Base-by-base conservation (phyloP, 768 basidiomycete genomes). In the Boletus fagicola region DNA sequence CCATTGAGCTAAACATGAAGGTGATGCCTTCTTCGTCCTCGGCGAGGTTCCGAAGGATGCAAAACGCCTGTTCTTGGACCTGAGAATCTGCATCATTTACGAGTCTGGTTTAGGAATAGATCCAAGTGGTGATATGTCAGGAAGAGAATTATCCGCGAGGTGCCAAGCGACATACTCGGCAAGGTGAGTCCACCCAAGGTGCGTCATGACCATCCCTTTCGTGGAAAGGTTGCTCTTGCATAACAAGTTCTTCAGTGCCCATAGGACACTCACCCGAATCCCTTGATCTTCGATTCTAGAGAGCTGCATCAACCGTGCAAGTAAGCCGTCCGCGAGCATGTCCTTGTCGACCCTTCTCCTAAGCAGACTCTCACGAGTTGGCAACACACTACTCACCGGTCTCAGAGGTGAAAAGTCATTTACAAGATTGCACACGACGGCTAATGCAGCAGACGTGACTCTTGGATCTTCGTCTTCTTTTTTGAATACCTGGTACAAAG, bases 231-330 rank as follows among this genome's bases (percentile, higher is more conserved):
- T 74, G 35, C 85, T 83, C 65, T 86, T 87, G 68, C 81, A 81
- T 2, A 92, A 68, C n/a, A 92, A 67, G 65, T 95, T 97, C 70
- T 92, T 93, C 36, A 94, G 72, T 0, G 88, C 88, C 93, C 94
- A 95, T n/a, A 95, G 66, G 0, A 88, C 83, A 59, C 85, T 92
- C 30, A 88, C 68, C 8, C 83, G 76, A 8, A 94, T 75, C 0
- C 79, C 77, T 10, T 79, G 75, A 57, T 91, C 85, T 0, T 76
- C 75, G 9, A 76, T 75, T 28, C 75, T 69, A 4, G 88, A 70
- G 2, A 94, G 73, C 49, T 81, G 75, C 30, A 86, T 81, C 10
- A 95, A 75, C 1, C 89, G 74, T 1, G 80, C 75, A 53, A 94
- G 77, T 0, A 90, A 75, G 0, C 87, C 89, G 56, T 88, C 78